Base-by-base conservation (phyloP, 345 rosid species). In the Gossypioides kirkii region DNA sequence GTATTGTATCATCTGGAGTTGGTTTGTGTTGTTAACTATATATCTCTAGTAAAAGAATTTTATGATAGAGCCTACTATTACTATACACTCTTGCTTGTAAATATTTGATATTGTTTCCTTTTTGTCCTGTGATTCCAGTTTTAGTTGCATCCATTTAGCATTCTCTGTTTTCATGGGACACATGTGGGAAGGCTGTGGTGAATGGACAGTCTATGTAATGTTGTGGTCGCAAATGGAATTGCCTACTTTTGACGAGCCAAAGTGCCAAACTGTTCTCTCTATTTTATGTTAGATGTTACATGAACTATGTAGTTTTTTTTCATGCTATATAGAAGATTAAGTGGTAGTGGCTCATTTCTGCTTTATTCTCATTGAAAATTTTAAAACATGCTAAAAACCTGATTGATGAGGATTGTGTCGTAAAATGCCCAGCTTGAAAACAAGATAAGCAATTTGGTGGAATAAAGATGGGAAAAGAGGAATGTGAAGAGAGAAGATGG, bases 371-470 rank as follows among this genome's bases (percentile, higher is more conserved):
- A 36, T 36, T n/a, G 20, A 36, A 63, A 63, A 18, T 2, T 63
- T 63, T 41, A 8, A 36, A 63, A 41, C 23, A 41, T 63, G 49
- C 13, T 2, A 47, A n/a, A n/a, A 38, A 43, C n/a, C 23, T 63
- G 46, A 60, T 60, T 60, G 41, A 16, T 60, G 64, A 60, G 38
- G 42, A 32, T 61, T 63, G 26, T 63, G 50, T 25, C 20, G 4
- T 41, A 63, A 38, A n/a, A 63, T 63, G 50, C 4, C 28, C 49
- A 42, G 50, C 28, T 42, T 63, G 69, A 41, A 63, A 63, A 63
- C 49, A 63, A 25, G 43, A 61, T 18, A 26, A 59, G 8, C 14
- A 61, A 7, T 28, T 59, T 61, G 43, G 65, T 32, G 22, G 43
- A 61, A 28, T 12, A 61, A 61, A 2, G 43, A 7, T 61, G 45